Conservation (phyloP, 768 basidiomycete species). For the Pleurotus salmoneostramineus region DNA sequence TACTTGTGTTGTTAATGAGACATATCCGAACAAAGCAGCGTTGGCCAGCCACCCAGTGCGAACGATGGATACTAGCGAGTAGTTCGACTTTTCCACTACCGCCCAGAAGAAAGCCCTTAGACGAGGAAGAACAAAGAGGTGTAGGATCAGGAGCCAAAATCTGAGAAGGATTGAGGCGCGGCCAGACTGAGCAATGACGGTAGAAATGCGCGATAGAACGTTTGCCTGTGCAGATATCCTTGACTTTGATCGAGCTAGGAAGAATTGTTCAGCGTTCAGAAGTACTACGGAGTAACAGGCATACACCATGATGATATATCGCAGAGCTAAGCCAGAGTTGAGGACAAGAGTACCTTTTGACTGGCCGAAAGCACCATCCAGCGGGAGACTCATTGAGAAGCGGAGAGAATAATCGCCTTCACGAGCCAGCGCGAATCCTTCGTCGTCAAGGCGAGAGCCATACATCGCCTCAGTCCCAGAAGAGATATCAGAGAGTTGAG, state of each 20-base stretch:
- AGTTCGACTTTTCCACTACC: conserved; percentile 64
- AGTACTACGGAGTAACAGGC: neutral
- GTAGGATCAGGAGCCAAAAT: conserved; percentile 58
- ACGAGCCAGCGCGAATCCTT: conserved; percentile 59
- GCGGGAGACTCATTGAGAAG: conserved; percentile 67
- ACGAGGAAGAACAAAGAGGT: conserved; percentile 54
- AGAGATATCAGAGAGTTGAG: conserved; percentile 46
- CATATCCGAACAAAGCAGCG: conserved; percentile 61
- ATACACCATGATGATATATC: conserved; percentile 79
- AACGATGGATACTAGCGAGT: conserved; percentile 63
- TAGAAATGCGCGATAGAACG: conserved; percentile 89
- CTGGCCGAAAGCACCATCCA: conserved; percentile 44
- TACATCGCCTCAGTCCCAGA: conserved; percentile 40
- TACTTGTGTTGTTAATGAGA: conserved; percentile 67
- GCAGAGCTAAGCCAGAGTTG: conserved; percentile 59
- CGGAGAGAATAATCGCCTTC: conserved; percentile 70
- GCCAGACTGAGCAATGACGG: conserved; percentile 77
- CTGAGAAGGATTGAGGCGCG: conserved; percentile 57
- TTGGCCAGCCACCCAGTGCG: conserved; percentile 82
- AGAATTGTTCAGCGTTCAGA: neutral
- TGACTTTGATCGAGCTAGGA: conserved; percentile 69
- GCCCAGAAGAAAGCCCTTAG: conserved; percentile 56
- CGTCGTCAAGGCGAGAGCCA: conserved; percentile 42
- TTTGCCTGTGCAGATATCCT: conserved; percentile 52
- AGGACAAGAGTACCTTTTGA: conserved; percentile 56